Conservation (phyloP, 2,329 filamentous ascomycete genomes). For the Colletotrichum zoysiae region DNA sequence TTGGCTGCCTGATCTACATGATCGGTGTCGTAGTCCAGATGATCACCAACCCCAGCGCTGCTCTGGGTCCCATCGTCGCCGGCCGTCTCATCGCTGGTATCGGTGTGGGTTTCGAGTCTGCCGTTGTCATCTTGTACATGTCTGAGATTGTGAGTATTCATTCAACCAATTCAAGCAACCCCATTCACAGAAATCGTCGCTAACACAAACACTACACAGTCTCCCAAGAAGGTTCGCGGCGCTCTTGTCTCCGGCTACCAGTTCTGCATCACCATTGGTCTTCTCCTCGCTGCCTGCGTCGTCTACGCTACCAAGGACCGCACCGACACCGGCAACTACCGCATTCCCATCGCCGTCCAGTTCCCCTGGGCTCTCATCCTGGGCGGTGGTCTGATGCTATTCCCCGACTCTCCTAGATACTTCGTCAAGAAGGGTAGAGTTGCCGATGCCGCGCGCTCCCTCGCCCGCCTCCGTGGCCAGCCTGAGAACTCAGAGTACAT, state of each 20-base stretch:
- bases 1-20: constrained; percentile 78
- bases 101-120: constrained; percentile 84
- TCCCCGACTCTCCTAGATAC: constrained; percentile 89
- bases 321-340: constrained; percentile 75
- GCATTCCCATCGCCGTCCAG: constrained; percentile 85
- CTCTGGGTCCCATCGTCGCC: constrained; percentile 73
- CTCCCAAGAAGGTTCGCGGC: constrained; percentile 79
- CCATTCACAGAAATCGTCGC: background rate
- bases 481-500: constrained; percentile 79
- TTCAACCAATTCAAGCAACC: background rate
- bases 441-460: constrained; percentile 70
- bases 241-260: constrained; percentile 86
- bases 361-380: constrained; percentile 86
- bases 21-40: constrained; percentile 78
- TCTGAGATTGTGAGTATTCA: constrained; percentile 75
- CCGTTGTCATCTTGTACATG: constrained; percentile 89
- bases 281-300: constrained; percentile 80
- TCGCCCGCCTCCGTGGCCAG: constrained; percentile 81
- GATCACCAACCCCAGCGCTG: constrained; percentile 58
- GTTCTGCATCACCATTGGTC: constrained; percentile 84
- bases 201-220: constrained; percentile 48
- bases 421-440: constrained; percentile 83
- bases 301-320: constrained; percentile 77
- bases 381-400: constrained; percentile 76
- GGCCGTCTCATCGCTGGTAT: constrained; percentile 82